Percentiles rank a stretch among this genome's conserved stretches.
Evolutionary conservation across 495 filamentous ascomycete genomes (phyloP).

Genomic region (Talaromyces nanjingensis): DNA sequence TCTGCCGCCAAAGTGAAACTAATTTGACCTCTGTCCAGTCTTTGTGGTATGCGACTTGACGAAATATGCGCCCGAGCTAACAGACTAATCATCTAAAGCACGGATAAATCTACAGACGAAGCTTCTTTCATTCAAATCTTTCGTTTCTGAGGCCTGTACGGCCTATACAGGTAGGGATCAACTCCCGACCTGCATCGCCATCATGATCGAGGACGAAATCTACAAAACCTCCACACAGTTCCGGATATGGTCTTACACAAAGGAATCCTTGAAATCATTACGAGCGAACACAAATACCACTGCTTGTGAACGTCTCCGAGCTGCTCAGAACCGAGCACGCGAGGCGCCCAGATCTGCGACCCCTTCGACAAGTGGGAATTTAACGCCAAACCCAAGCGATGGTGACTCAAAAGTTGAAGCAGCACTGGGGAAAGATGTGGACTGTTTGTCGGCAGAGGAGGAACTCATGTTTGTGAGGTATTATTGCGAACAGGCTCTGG

Average conservation of each 20-base stretch:
- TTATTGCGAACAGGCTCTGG: slow-evolving; percentile 66
- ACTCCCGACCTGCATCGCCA: slow-evolving; percentile 10
- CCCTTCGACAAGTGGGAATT: slow-evolving; percentile 33
- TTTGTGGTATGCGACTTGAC: neutral
- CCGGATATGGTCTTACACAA: slow-evolving; percentile 88
- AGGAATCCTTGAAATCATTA: slow-evolving; percentile 56
- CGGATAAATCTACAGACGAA: neutral
- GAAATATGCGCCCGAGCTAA: neutral
- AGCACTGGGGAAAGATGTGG: slow-evolving; percentile 39
- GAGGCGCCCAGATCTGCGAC: slow-evolving; percentile 31
- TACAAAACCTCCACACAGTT: slow-evolving; percentile 91
- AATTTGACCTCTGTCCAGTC: neutral
- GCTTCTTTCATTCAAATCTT: neutral
- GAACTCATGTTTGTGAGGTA: slow-evolving; percentile 74
- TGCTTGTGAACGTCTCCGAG: slow-evolving; percentile 64
- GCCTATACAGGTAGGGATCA: neutral
- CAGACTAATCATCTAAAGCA: neutral
- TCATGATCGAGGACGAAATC: slow-evolving; percentile 75
- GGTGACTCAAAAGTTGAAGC: slow-evolving; percentile 18
- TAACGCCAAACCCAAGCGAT: slow-evolving; percentile 24
- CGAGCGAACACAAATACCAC: slow-evolving; percentile 69
- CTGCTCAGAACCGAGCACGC: slow-evolving; percentile 46
- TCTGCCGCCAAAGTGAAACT: neutral
- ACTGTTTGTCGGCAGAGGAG: slow-evolving; percentile 72
- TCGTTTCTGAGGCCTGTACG: neutral